These are phyloP conservation scores for Ceratobasidium sp. DNA, from an alignment of 1,284 basidiomycete genomes.

Conservation along the genomic window DNA sequence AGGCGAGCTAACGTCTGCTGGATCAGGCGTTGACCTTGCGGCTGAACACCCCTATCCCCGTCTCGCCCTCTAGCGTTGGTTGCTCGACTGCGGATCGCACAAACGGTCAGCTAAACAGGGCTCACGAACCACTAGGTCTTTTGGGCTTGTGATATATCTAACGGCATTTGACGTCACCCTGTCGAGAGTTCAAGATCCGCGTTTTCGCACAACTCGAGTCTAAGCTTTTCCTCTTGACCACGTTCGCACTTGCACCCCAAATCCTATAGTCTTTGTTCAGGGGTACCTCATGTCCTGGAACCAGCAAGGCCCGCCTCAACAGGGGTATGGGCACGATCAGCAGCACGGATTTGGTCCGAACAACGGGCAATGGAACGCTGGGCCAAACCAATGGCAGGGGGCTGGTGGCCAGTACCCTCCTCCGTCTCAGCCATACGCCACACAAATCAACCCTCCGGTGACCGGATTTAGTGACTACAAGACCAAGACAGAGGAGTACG, in stretches of 20 bases:
- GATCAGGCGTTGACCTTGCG: neutral
- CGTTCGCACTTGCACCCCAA: neutral
- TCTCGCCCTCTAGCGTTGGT: neutral
- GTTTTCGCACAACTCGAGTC: neutral
- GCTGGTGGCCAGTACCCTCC: slow-evolving; percentile 33
- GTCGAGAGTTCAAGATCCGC: neutral
- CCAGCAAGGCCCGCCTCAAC: slow-evolving; percentile 27
- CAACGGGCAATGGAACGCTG: slow-evolving; percentile 38
- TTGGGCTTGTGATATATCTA: slow-evolving; percentile 19
- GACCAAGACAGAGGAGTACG: slow-evolving; percentile 39
- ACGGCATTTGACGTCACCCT: slow-evolving; percentile 37
- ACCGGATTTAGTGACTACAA: slow-evolving; percentile 38
- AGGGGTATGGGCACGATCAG: slow-evolving; percentile 15
- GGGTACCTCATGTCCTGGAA: slow-evolving; percentile 29
- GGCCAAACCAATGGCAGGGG: slow-evolving; percentile 38
- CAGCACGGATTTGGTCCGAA: slow-evolving; percentile 35
- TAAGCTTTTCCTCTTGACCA: neutral
- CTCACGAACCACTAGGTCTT: neutral
- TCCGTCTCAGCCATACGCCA: slow-evolving; percentile 35
- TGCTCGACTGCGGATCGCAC: neutral
- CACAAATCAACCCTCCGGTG: slow-evolving; percentile 22
- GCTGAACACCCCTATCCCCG: neutral
- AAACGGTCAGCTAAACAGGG: neutral
- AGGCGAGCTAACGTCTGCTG: neutral
- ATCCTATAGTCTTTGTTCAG: neutral